phyloP scores from a whole-genome alignment of 106 monocot genomes.

The Platanthera guangdongensis region DNA sequence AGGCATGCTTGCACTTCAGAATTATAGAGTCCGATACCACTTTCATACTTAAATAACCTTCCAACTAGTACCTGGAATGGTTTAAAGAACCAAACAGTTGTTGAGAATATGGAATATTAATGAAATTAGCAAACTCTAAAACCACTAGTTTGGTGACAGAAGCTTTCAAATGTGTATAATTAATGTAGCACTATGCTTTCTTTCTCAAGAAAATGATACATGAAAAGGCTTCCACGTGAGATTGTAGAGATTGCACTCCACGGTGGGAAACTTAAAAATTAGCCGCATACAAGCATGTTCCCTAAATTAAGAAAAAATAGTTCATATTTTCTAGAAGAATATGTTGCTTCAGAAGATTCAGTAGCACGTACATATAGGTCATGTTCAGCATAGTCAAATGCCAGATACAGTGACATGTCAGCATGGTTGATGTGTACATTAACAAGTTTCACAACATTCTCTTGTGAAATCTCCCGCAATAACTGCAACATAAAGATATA shows the following conservation, averaged over 20 bases:
- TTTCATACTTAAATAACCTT: neutral
- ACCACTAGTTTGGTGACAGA: neutral
- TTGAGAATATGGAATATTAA: neutral
- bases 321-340: neutral
- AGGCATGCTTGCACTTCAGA: neutral
- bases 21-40: neutral
- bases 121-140: slow-evolving; percentile 1
- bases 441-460: slow-evolving; percentile 96
- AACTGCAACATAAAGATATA: slow-evolving; percentile 40
- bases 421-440: slow-evolving; percentile 98
- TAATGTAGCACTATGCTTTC: neutral
- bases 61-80: neutral
- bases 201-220: neutral
- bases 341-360: neutral
- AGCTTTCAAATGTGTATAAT: neutral
- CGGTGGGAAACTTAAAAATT: neutral
- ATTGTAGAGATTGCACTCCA: neutral
- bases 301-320: neutral
- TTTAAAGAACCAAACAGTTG: neutral
- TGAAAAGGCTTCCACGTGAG: neutral
- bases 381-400: slow-evolving; percentile 98
- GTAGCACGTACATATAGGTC: slow-evolving; percentile 76
- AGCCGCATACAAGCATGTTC: neutral
- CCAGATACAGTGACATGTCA: slow-evolving; percentile 97
- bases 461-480: slow-evolving; percentile 83